A percentile compares a stretch with the other conserved stretches of the same genome.
These are phyloP conservation scores for Trichoderma endophyticum DNA, from an alignment of 2,329 filamentous ascomycete genomes.

Conservation along the genomic window DNA sequence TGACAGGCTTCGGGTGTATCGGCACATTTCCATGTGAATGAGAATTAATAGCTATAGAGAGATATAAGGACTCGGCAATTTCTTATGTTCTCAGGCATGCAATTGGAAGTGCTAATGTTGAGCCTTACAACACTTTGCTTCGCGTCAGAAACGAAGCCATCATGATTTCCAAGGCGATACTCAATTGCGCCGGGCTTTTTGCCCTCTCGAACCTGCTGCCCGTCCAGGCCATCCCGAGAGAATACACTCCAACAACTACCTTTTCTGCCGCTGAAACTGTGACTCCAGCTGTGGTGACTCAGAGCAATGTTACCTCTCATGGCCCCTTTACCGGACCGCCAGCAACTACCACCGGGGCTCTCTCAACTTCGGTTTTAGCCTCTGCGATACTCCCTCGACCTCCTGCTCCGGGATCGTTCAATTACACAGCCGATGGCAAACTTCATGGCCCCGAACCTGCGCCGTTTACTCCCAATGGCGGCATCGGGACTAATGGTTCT, in stretches of 20 bases:
- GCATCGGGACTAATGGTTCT: slow-evolving; percentile 73
- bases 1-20: not conserved
- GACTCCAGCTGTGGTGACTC: slow-evolving; percentile 30
- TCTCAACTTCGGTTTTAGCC: slow-evolving; percentile 56
- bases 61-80: not conserved
- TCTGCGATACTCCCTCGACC: slow-evolving; percentile 56
- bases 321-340: slow-evolving; percentile 64
- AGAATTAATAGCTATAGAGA: not conserved
- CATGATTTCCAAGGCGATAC: not conserved
- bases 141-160: not conserved
- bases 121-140: not conserved
- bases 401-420: slow-evolving; percentile 58
- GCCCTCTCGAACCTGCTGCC: not conserved
- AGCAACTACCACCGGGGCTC: slow-evolving; percentile 65
- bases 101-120: not conserved
- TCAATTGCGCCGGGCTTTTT: not conserved
- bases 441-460: slow-evolving; percentile 66
- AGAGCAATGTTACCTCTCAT: slow-evolving; percentile 62
- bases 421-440: slow-evolving; percentile 68
- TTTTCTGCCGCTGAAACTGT: slow-evolving; percentile 29
- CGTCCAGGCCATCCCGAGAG: not conserved
- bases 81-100: not conserved
- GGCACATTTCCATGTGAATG: not conserved
- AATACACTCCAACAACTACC: slow-evolving; percentile 32
- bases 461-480: slow-evolving; percentile 70